Base-by-base conservation (phyloP, 805 yeast genomes). In the Wickerhamomyces bisporus region DNA sequence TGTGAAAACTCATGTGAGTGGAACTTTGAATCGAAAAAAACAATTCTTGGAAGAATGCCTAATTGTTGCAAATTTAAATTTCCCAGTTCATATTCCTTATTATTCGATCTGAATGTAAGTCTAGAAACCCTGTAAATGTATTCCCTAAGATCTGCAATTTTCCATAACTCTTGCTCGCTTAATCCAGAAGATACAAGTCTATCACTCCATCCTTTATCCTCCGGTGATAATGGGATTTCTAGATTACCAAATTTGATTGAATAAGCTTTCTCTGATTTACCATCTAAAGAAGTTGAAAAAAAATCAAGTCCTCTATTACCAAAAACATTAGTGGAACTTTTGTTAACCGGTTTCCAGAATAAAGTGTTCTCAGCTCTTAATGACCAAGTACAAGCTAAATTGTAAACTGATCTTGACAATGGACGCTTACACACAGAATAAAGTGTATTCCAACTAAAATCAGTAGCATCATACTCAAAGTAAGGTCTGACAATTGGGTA, bases 401-500 rank as follows among this genome's bases (percentile, higher is more conserved):
- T 80, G 52, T 75, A 87, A 0, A 82, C 79, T 0, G 77, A 68
- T 46, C 82, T 68, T 0, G 87, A 64, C 2, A 88, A 52, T 0
- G 95, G 89, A 31, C 71, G 70, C 39, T 81, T 79, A 33, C 82
- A 69, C 47, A 85, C 76, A 4, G 85, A 77, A 41, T 79, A 75
- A 30, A 91, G 59, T 2, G 77, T 68, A 13, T 79, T 75, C 76
- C 88, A 79, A 2, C 71, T 61, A 47, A 86, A 78, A 29, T 73
- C 81, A 1, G 79, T 65, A 2, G 89, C 71, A 48, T 91, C 97
- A 54, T 86, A 81, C 26, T 76, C 77, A 52, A 93, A 73, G 52
- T 73, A 87, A 1, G 86, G 81, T 42, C 86, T 70, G 10, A 93
- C 71, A 26, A 86, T 68, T 0, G 97, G 98, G 43, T 86, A 82